phyloP scores from a whole-genome alignment of 2,329 filamentous ascomycete genomes.

The Escovopsis weberi region DNA sequence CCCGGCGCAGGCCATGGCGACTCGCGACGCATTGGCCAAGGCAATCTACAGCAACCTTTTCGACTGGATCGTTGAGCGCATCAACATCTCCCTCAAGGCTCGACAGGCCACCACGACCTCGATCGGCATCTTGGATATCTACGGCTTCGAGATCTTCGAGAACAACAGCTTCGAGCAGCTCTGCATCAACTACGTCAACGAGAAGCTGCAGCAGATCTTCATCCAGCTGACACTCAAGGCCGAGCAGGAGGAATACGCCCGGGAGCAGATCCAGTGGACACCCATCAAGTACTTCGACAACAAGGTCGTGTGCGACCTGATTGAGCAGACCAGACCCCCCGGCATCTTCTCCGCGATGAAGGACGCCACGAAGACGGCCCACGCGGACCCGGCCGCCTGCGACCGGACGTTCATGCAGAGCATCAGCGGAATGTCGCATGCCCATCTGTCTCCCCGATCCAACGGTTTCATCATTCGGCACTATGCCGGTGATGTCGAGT shows the following conservation, averaged over 20 bases:
- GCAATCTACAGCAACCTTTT: slow-evolving; percentile 97
- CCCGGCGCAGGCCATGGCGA: slow-evolving; percentile 68
- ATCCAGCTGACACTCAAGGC: slow-evolving; percentile 94
- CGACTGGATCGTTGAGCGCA: slow-evolving; percentile 91
- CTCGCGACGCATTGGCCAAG: slow-evolving; percentile 82
- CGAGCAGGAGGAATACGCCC: slow-evolving; percentile 92
- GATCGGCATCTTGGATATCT: slow-evolving; percentile 96
- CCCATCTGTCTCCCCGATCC: slow-evolving; percentile 81
- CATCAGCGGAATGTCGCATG: slow-evolving; percentile 79
- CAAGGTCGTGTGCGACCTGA: slow-evolving; percentile 95
- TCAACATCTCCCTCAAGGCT: slow-evolving; percentile 78
- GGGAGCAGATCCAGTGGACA: slow-evolving; percentile 96
- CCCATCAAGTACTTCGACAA: slow-evolving; percentile 99
- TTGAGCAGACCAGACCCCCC: slow-evolving; percentile 78
- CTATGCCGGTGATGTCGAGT: slow-evolving; percentile 92
- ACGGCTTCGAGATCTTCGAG: slow-evolving; percentile 98
- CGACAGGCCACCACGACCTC: slow-evolving; percentile 63
- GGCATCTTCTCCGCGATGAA: slow-evolving; percentile 94
- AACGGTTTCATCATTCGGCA: slow-evolving; percentile 98
- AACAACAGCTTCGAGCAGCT: slow-evolving; percentile 98
- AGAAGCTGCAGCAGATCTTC: slow-evolving; percentile 98
- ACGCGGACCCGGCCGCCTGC: slow-evolving; percentile 85
- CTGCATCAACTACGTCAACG: slow-evolving; percentile 99
- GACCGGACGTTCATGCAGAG: slow-evolving; percentile 93
- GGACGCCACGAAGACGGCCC: slow-evolving; percentile 95